phyloP scores from a whole-genome alignment of 495 filamentous ascomycete genomes.

The Lophium mytilinum region DNA sequence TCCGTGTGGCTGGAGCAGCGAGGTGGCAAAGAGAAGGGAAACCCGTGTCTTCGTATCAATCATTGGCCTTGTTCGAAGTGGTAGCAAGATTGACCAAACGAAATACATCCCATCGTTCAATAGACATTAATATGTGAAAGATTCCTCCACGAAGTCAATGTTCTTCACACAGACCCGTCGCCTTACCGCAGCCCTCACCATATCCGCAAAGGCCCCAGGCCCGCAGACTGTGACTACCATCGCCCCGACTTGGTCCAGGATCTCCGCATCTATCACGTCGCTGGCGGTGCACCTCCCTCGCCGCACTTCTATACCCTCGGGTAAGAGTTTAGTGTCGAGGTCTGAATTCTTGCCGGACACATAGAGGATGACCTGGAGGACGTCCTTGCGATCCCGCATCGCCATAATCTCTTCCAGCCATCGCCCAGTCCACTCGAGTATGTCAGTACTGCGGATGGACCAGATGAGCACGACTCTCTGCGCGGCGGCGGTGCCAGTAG shows the following conservation, averaged over 20 bases:
- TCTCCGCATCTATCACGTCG: constrained; percentile 3
- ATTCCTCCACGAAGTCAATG: constrained; percentile 12
- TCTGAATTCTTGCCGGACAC: not conserved
- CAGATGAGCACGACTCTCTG: constrained; percentile 35
- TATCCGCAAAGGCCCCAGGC: constrained; percentile 9
- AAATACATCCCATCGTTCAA: too few relatives aligned
- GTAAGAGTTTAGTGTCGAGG: not conserved
- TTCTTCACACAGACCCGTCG: not conserved
- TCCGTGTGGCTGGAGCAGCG: too few relatives aligned
- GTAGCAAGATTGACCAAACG: too few relatives aligned
- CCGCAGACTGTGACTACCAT: constrained; percentile 16
- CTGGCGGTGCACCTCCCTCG: constrained; percentile 1
- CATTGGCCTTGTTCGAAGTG: too few relatives aligned
- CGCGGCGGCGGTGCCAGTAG: constrained; percentile 63
- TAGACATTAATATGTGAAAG: constrained; percentile 13
- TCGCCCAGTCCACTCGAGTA: constrained; percentile 5
- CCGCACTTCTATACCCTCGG: not conserved
- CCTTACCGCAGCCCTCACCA: constrained; percentile 2
- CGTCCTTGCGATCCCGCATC: not conserved
- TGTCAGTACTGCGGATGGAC: constrained; percentile 2
- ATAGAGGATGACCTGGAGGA: not conserved
- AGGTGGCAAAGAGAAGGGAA: too few relatives aligned
- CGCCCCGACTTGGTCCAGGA: constrained; percentile 3
- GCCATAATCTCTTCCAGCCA: constrained; percentile 8
- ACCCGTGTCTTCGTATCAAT: too few relatives aligned